Percentiles rank a stretch among this genome's conserved stretches.
phyloP scores from a whole-genome alignment of 495 filamentous ascomycete genomes.

The Lophiotrema nucula region DNA sequence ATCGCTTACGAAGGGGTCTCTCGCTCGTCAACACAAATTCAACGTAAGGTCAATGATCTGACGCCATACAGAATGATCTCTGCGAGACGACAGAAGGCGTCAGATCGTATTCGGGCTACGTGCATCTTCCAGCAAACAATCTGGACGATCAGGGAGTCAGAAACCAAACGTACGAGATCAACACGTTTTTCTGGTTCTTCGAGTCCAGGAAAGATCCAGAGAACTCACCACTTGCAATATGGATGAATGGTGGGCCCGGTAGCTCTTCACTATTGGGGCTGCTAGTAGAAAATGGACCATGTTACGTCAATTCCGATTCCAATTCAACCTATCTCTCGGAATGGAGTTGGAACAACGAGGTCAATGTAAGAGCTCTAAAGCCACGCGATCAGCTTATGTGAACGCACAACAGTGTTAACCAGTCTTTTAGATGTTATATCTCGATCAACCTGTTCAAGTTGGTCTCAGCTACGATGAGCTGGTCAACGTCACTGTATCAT shows the following conservation, averaged over 20 bases:
- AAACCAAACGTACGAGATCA: slow-evolving; percentile 62
- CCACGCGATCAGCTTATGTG: no score
- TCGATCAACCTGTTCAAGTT: slow-evolving; percentile 55
- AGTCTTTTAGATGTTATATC: slow-evolving; percentile 32
- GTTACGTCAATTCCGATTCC: slow-evolving; percentile 34
- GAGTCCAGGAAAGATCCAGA: slow-evolving; percentile 59
- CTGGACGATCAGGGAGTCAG: slow-evolving; percentile 44
- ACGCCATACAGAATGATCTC: slow-evolving; percentile 25
- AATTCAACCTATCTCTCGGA: slow-evolving; percentile 37
- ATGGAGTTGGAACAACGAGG: slow-evolving; percentile 38
- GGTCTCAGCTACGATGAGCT: slow-evolving; percentile 58
- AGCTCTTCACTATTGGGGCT: slow-evolving; percentile 22
- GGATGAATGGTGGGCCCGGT: slow-evolving; percentile 53
- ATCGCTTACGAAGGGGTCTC: not conserved
- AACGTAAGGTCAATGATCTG: not conserved
- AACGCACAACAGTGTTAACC: not conserved
- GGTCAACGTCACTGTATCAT: slow-evolving; percentile 48
- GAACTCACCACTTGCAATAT: slow-evolving; percentile 62
- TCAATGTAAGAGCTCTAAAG: not conserved
- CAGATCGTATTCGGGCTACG: slow-evolving; percentile 42
- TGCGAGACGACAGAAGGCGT: slow-evolving; percentile 38
- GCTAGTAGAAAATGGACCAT: slow-evolving; percentile 39
- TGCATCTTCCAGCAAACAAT: slow-evolving; percentile 50
- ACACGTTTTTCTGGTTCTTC: slow-evolving; percentile 80
- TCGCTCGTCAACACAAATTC: not conserved